A percentile compares a stretch with the other conserved stretches of the same genome.
These are phyloP conservation scores for Helotiales sp. DNA, from an alignment of 2,329 filamentous ascomycete species.

Conservation along the genomic window DNA sequence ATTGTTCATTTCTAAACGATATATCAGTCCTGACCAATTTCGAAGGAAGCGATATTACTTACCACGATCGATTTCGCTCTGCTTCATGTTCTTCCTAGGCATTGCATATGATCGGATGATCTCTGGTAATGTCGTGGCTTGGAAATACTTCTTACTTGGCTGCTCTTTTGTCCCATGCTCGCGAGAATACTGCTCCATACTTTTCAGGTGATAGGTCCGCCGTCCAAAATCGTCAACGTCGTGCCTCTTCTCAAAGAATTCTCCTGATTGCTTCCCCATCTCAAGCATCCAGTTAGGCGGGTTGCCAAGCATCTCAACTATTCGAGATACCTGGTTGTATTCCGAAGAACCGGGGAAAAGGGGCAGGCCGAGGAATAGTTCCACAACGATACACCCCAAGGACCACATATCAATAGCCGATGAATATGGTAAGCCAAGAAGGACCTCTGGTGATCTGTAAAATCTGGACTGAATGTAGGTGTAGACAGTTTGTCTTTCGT, in stretches of 20 bases:
- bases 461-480: slow-evolving; percentile 99
- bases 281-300: slow-evolving; percentile 99
- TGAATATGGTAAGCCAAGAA: slow-evolving; percentile 95
- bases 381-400: slow-evolving; percentile 95
- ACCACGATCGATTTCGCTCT: slow-evolving; percentile 95
- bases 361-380: slow-evolving; percentile 92
- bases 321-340: slow-evolving; percentile 97
- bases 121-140: slow-evolving; percentile 89
- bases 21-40: slow-evolving; percentile 23
- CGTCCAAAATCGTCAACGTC: slow-evolving; percentile 88
- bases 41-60: slow-evolving; percentile 43
- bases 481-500: slow-evolving; percentile 97
- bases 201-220: slow-evolving; percentile 89
- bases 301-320: slow-evolving; percentile 96
- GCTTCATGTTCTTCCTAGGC: slow-evolving; percentile 99
- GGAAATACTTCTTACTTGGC: slow-evolving; percentile 99
- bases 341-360: slow-evolving; percentile 97
- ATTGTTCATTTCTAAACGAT: slow-evolving; percentile 88
- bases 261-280: slow-evolving; percentile 95
- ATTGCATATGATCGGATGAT: slow-evolving; percentile 98
- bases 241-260: slow-evolving; percentile 91
- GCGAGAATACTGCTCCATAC: slow-evolving; percentile 95
- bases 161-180: slow-evolving; percentile 98
- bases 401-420: slow-evolving; percentile 99
- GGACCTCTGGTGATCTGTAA: slow-evolving; percentile 94